These are phyloP conservation scores for Colletotrichum noveboracense DNA, from an alignment of 2,329 filamentous ascomycete species.

Conservation along the genomic window DNA sequence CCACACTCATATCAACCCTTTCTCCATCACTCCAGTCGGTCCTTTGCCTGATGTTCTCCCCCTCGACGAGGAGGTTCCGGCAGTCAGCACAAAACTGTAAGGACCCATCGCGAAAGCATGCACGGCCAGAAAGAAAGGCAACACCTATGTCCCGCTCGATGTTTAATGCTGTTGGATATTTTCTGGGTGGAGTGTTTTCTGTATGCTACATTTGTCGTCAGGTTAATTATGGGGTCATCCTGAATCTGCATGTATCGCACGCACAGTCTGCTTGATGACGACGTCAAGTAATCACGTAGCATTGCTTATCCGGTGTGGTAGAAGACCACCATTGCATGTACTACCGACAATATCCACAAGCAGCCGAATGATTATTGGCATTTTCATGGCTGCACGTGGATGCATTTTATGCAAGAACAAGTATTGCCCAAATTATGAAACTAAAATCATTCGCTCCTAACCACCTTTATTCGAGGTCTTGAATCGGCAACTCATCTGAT, in stretches of 20 bases:
- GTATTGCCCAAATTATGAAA: neutral
- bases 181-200: neutral
- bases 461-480: neutral
- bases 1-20: constrained; percentile 70
- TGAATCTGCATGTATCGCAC: neutral
- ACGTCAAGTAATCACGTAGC: neutral
- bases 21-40: constrained; percentile 81
- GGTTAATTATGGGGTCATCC: neutral
- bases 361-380: neutral
- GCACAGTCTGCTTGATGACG: neutral
- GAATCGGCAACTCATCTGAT: neutral
- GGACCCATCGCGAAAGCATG: neutral
- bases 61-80: constrained; percentile 77
- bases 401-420: neutral
- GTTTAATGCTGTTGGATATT: neutral
- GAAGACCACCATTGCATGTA: neutral
- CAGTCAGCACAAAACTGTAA: constrained; percentile 38
- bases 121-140: neutral
- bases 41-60: constrained; percentile 83
- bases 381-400: neutral
- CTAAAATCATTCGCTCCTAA: neutral
- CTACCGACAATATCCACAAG: neutral
- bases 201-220: neutral
- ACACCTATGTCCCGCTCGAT: neutral
- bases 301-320: neutral